These are phyloP conservation scores for Trichoderma aggressivum DNA, from an alignment of 2,329 filamentous ascomycete species.

Conservation along the genomic window DNA sequence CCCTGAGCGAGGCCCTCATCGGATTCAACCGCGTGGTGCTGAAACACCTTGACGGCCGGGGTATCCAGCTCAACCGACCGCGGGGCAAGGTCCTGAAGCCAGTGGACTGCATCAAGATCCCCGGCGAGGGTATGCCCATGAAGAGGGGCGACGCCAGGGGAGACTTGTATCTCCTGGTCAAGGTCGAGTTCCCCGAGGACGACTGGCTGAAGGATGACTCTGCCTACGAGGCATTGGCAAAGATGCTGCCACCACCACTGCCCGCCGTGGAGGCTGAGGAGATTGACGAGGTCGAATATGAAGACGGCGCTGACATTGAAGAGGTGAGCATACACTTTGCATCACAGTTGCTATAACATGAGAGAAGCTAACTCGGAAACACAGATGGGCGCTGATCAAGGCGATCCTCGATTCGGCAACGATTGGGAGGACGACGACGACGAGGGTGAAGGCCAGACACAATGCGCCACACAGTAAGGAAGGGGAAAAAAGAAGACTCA, in stretches of 20 bases:
- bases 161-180: conserved; percentile 81
- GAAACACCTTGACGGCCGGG: conserved; percentile 89
- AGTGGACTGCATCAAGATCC: conserved; percentile 78
- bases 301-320: conserved; percentile 78
- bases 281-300: conserved; percentile 83
- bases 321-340: conserved; percentile 48
- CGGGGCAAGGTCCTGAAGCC: conserved; percentile 80
- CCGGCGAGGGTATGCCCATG: conserved; percentile 89
- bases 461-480: conserved; percentile 69
- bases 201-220: conserved; percentile 76
- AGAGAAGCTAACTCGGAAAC: conserved; percentile 23
- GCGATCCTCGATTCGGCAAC: conserved; percentile 61
- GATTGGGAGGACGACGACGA: conserved; percentile 73
- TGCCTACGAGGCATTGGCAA: conserved; percentile 65
- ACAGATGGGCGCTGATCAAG: conserved; percentile 69
- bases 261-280: conserved; percentile 66
- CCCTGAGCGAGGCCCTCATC: conserved; percentile 76
- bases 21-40: conserved; percentile 90
- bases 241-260: conserved; percentile 67
- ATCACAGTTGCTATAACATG: background rate
- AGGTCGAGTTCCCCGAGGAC: conserved; percentile 84
- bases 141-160: conserved; percentile 82
- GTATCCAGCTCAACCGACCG: conserved; percentile 76
- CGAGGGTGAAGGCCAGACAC: conserved; percentile 61
- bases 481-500: background rate